These are phyloP conservation scores for Bimuria novae-zelandiae DNA, from an alignment of 2,329 filamentous ascomycete species.

Conservation along the genomic window DNA sequence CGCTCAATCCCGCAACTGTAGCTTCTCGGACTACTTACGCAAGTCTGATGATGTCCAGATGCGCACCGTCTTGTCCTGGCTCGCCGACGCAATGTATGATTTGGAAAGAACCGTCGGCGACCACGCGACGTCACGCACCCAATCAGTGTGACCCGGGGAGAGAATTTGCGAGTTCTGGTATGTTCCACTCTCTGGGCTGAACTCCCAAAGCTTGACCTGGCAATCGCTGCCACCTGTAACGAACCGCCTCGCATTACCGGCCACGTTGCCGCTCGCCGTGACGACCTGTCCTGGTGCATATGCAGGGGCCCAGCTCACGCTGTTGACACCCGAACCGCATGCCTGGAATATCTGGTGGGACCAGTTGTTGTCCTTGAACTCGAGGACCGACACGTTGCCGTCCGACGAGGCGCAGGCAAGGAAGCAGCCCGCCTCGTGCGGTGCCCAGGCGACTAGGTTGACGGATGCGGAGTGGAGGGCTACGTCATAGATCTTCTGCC, in stretches of 20 bases:
- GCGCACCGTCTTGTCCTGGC: conserved; percentile 94
- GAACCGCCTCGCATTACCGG: conserved; percentile 71
- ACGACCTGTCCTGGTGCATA: conserved; percentile 83
- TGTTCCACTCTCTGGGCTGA: conserved; percentile 58
- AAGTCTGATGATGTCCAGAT: conserved; percentile 77
- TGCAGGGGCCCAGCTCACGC: conserved; percentile 91
- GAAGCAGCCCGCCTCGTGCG: conserved; percentile 91
- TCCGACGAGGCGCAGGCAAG: conserved; percentile 94
- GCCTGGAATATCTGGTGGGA: conserved; percentile 87
- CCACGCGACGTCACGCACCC: conserved; percentile 98
- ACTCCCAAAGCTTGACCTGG: conserved; percentile 90
- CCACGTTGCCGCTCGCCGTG: conserved; percentile 64
- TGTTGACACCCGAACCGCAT: conserved; percentile 93
- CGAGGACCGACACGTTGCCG: conserved; percentile 89
- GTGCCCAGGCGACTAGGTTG: conserved; percentile 97
- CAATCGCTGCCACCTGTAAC: conserved; percentile 97
- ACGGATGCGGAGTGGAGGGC: conserved; percentile 93
- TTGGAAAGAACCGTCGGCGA: conserved; percentile 93
- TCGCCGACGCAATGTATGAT: conserved; percentile 93
- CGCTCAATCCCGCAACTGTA: too few relatives aligned
- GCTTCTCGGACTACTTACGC: too few relatives aligned
- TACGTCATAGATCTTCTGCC: conserved; percentile 88
- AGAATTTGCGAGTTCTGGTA: conserved; percentile 62
- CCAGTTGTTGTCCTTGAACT: conserved; percentile 96
- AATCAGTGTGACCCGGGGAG: conserved; percentile 85